Conservation (phyloP, 768 basidiomycete species). For the Boletellus ananas region DNA sequence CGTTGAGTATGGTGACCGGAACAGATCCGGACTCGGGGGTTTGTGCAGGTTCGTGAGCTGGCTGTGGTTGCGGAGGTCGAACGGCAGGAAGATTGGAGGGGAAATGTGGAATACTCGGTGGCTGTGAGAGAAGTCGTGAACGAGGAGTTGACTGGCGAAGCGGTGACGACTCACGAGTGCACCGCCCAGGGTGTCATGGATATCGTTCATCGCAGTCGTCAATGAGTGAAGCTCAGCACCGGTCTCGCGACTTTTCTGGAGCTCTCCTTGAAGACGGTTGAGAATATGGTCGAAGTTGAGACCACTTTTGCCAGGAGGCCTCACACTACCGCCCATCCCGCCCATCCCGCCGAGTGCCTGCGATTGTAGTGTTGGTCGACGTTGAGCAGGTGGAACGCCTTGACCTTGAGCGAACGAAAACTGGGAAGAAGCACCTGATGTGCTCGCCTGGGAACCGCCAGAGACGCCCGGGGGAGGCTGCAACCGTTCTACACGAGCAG, state of each 20-base stretch:
- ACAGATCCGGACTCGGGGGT: constrained; percentile 24
- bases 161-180: constrained; percentile 53
- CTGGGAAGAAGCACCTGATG: too few species aligned
- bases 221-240: constrained; percentile 79
- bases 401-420: constrained; percentile 28
- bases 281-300: constrained; percentile 92
- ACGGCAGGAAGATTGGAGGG: constrained; percentile 67
- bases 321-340: constrained; percentile 69
- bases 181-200: constrained; percentile 88
- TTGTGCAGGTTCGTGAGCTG: constrained; percentile 25
- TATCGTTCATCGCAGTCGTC: constrained; percentile 79
- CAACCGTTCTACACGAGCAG: constrained; percentile 25
- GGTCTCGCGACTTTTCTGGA: constrained; percentile 88
- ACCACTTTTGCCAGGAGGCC: constrained; percentile 77
- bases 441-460: too few species aligned
- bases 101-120: constrained; percentile 57
- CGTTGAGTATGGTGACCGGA: constrained; percentile 38
- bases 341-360: constrained; percentile 69
- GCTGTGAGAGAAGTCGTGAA: constrained; percentile 38
- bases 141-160: not conserved
- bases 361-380: constrained; percentile 54
- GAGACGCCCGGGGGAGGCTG: too few species aligned
- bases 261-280: constrained; percentile 26
- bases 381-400: constrained; percentile 38
- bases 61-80: constrained; percentile 36